A percentile compares a stretch with the other conserved stretches of the same genome.
phyloP scores from a whole-genome alignment of 208 protist genomes.

The Strigomonas galati region DNA sequence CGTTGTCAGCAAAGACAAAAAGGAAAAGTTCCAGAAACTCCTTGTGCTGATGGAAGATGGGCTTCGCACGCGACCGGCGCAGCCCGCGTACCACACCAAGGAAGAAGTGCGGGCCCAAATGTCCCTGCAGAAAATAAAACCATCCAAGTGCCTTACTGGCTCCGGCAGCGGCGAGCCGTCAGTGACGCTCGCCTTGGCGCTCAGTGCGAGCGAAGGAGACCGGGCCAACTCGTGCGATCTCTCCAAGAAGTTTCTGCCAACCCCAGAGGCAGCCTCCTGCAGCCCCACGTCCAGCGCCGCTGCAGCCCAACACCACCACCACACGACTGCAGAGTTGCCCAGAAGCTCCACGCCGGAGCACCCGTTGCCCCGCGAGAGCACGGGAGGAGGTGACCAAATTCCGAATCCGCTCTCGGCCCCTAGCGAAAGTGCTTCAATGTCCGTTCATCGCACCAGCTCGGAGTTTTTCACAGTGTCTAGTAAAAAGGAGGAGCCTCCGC shows the following conservation, averaged over 20 bases:
- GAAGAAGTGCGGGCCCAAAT: not conserved
- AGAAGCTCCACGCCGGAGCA: not conserved
- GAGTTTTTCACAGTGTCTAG: not conserved
- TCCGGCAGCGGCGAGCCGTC: not conserved
- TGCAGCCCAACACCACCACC: too few species aligned
- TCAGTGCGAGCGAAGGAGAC: not conserved
- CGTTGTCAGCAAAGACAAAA: slow-evolving; percentile 11
- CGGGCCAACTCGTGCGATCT: not conserved
- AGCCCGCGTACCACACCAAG: slow-evolving; percentile 1
- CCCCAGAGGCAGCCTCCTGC: too few species aligned
- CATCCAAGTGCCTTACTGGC: not conserved
- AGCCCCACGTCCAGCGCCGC: too few species aligned
- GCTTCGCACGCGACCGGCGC: slow-evolving; percentile 26
- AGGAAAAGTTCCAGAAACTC: slow-evolving; percentile 19
- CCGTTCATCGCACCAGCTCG: not conserved
- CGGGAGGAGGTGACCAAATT: not conserved
- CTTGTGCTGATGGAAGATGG: slow-evolving; percentile 35
- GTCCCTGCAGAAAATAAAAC: not conserved
- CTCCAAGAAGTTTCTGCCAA: not conserved
- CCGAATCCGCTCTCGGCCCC: not conserved
- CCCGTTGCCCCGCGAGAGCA: not conserved
- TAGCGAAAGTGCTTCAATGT: not conserved
- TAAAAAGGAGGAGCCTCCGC: not conserved
- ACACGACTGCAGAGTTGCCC: too few species aligned
- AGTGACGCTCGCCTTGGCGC: not conserved